Evolutionary conservation across 352 stramenopile species (phyloP).

Genomic region (Globisporangium nunn): DNA sequence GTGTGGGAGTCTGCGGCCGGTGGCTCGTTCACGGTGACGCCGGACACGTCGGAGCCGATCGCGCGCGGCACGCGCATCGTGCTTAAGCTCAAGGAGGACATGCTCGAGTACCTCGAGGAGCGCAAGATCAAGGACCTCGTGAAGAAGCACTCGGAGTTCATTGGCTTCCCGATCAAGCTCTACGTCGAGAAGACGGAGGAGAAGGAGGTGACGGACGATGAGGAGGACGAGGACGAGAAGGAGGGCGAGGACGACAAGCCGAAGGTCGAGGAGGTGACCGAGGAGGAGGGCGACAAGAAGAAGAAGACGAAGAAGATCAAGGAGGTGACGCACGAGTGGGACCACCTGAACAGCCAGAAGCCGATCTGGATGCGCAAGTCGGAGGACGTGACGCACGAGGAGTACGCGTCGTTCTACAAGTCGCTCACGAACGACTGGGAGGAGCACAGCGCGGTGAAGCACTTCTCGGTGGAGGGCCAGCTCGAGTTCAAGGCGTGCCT

Average conservation of each 20-base stretch:
- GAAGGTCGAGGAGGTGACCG: slow-evolving; percentile 95
- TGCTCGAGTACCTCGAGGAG: slow-evolving; percentile 99
- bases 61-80: slow-evolving; percentile 93
- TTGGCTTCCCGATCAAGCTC: slow-evolving; percentile 99
- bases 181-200: slow-evolving; percentile 99
- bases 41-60: slow-evolving; percentile 86
- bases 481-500: slow-evolving; percentile 99
- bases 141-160: slow-evolving; percentile 99
- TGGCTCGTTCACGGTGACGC: slow-evolving; percentile 95
- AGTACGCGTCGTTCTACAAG: slow-evolving; percentile 99
- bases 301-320: slow-evolving; percentile 97
- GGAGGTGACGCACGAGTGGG: slow-evolving; percentile 98
- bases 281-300: slow-evolving; percentile 97
- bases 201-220: slow-evolving; percentile 99
- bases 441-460: slow-evolving; percentile 96
- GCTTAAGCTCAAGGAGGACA: slow-evolving; percentile 98
- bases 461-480: slow-evolving; percentile 99
- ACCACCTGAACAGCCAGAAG: slow-evolving; percentile 99
- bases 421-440: slow-evolving; percentile 99
- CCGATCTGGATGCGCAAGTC: slow-evolving; percentile 99
- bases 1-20: slow-evolving; percentile 96
- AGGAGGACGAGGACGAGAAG: slow-evolving; percentile 96
- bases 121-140: slow-evolving; percentile 98
- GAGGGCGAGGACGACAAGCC: slow-evolving; percentile 94
- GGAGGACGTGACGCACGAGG: slow-evolving; percentile 98